Evolutionary conservation across 2,329 filamentous ascomycete species (phyloP).

Genomic region (Cladosporium sp.): DNA sequence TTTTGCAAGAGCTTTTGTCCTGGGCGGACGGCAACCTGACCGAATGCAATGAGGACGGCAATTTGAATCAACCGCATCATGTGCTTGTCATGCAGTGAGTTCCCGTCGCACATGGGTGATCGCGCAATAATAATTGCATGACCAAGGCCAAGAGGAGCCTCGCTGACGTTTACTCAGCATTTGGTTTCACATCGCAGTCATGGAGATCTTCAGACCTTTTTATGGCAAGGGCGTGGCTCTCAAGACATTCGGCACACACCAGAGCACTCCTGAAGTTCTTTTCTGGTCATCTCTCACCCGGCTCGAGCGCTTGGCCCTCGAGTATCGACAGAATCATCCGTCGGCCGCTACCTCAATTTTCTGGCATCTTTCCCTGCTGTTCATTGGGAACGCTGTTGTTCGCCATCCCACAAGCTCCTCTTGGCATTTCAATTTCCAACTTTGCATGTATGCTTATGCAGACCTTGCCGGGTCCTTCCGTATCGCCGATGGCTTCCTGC

Average conservation of each 20-base stretch:
- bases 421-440: constrained; percentile 8
- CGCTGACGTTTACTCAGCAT: not conserved
- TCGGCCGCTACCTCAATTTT: not conserved
- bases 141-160: not conserved
- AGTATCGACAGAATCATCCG: constrained; percentile 5
- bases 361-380: constrained; percentile 8
- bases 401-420: not conserved
- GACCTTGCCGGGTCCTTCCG: not conserved
- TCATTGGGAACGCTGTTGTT: constrained; percentile 8
- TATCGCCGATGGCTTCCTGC: not conserved
- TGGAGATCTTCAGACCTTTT: constrained; percentile 8
- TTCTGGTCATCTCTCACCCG: constrained; percentile 10
- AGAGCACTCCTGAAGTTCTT: constrained; percentile 1
- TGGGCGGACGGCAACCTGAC: not conserved
- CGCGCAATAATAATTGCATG: not conserved
- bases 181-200: constrained; percentile 12
- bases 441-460: constrained; percentile 5
- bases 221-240: not conserved
- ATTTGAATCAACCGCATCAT: constrained; percentile 1
- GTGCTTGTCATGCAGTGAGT: constrained; percentile 11
- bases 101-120: not conserved
- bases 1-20: not conserved
- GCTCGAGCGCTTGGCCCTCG: not conserved
- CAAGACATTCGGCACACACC: not conserved
- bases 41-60: not conserved